Evolutionary conservation across 2,329 filamentous ascomycete species (phyloP).

Genomic region (Fusarium tanahbumbuense): DNA sequence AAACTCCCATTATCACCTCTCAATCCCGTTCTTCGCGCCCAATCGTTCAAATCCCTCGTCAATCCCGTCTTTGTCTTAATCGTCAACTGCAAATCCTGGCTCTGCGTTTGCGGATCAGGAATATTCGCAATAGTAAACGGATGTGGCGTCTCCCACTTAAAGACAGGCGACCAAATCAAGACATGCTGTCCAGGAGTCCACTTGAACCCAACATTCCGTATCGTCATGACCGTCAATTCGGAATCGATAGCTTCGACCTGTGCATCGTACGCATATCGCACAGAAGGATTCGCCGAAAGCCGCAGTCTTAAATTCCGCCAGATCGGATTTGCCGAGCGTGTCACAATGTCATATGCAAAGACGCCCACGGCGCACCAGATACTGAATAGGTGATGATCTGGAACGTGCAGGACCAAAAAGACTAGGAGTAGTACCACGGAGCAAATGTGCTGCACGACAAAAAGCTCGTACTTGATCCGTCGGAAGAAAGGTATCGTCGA

Average conservation of each 20-base stretch:
- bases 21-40: conserved; percentile 35
- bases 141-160: conserved; percentile 42
- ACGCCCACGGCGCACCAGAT: conserved; percentile 46
- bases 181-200: conserved; percentile 46
- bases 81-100: conserved; percentile 38
- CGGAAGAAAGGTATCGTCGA: conserved; percentile 42
- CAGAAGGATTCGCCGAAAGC: conserved; percentile 19
- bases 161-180: conserved; percentile 43
- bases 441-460: conserved; percentile 45
- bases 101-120: conserved; percentile 5
- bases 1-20: conserved; percentile 25
- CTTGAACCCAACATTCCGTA: conserved; percentile 36
- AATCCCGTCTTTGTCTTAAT: conserved; percentile 44
- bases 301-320: conserved; percentile 42
- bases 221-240: conserved; percentile 38
- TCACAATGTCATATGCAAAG: conserved; percentile 43
- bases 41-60: conserved; percentile 39
- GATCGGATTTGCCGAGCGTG: conserved; percentile 43
- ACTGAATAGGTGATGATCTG: conserved; percentile 45
- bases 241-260: conserved; percentile 32
- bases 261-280: conserved; percentile 39
- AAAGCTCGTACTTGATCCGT: conserved; percentile 46
- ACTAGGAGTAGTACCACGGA: conserved; percentile 40
- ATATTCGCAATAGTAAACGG: conserved; percentile 43
- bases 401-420: conserved; percentile 43